Base-by-base conservation (phyloP, 2,329 filamentous ascomycete species). In the Pseudopithomyces maydicus region DNA sequence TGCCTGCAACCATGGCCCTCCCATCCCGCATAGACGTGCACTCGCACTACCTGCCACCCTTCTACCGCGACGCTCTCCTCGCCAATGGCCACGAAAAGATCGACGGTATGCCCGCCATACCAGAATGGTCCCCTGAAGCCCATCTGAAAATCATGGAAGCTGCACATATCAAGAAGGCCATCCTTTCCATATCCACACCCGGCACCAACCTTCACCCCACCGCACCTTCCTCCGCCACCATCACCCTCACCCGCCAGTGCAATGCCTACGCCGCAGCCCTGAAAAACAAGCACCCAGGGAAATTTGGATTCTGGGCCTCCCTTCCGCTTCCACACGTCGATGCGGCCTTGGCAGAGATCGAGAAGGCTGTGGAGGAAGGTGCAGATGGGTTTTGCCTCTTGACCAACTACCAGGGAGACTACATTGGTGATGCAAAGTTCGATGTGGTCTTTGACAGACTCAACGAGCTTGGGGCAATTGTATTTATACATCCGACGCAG, bases 401-500 rank as follows among this genome's bases (percentile, higher is more conserved):
- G 64, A 83, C 83, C 1, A 86, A 86, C 56, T 77, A 77, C 22
- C 79, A 83, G 45, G 83, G 83, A 6, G 62, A 77, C 12, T 86
- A 86, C 62, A 68, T 85, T 0, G 84, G 84, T 3, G 78, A 83
- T 57, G 56, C 70, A 0, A 62, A 59, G 1, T 75, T 85, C 26
- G 77, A 80, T 20, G 68, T 73, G 0, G 72, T 86, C 12, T 85
- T 83, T 58, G 74, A 78, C 1, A 79, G 77, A 35, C 66, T 86
- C 23, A 80, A 85, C 52, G 61, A 68, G 2, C 67, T 80, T 1
- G 73, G 79, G 3, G 80, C 80, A 0, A 79, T 76, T 1, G 73
- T 85, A 0, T 85, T 86, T 65, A 79, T 85, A 44, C 84, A 86
- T 54, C 83, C 82, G 0, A 85, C 82, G 0, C 81, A 74, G n/a